These are phyloP conservation scores for Aegle marmelos DNA, from an alignment of 345 rosid species.

Conservation along the genomic window DNA sequence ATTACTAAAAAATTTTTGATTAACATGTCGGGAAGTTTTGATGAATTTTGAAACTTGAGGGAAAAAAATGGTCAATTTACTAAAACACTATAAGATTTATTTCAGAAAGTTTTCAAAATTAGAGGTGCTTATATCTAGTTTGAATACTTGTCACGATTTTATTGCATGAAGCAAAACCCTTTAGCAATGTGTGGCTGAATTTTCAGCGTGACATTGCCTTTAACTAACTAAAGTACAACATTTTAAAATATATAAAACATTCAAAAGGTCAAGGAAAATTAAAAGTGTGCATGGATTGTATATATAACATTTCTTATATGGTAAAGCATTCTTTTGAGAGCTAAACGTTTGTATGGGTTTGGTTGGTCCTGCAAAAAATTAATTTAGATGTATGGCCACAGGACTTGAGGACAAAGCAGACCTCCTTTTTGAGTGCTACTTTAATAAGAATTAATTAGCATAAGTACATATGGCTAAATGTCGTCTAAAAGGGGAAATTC, in stretches of 20 bases:
- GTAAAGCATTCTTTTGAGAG: not conserved
- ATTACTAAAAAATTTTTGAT: too few relatives aligned
- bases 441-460: not conserved
- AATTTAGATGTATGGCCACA: not conserved
- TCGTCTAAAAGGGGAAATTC: not conserved
- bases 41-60: too few relatives aligned
- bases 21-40: too few relatives aligned
- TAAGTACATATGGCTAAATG: not conserved
- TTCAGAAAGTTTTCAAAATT: conserved; percentile 11
- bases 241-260: not conserved
- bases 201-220: not conserved
- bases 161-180: not conserved
- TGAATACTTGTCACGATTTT: not conserved
- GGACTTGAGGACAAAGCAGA: not conserved
- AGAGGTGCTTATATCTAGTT: not conserved
- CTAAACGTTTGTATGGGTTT: not conserved
- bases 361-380: not conserved
- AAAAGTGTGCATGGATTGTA: not conserved
- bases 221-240: not conserved
- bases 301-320: not conserved
- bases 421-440: not conserved
- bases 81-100: not conserved
- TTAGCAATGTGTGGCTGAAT: not conserved
- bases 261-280: not conserved
- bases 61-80: too few relatives aligned